These are phyloP conservation scores for Neopestalotiopsis sp. DNA, from an alignment of 2,329 filamentous ascomycete genomes.

Conservation along the genomic window DNA sequence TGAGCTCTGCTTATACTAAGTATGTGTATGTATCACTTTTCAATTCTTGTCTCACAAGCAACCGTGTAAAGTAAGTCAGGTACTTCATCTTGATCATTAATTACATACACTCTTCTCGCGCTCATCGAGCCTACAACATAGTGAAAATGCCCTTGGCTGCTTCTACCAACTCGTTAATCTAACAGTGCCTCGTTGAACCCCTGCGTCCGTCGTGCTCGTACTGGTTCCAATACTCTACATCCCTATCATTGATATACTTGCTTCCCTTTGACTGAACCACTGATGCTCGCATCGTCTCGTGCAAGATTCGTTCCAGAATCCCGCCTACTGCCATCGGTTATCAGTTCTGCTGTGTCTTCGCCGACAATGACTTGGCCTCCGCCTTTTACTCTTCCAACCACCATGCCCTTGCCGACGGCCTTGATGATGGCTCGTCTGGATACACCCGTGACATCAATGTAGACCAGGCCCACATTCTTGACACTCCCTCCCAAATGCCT, in stretches of 20 bases:
- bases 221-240: background rate
- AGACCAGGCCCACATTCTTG: slow-evolving; percentile 96
- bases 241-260: slow-evolving; percentile 23
- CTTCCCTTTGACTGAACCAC: slow-evolving; percentile 25
- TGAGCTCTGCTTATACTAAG: too few relatives aligned
- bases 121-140: too few relatives aligned
- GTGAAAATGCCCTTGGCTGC: too few relatives aligned
- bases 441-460: slow-evolving; percentile 95
- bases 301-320: slow-evolving; percentile 23
- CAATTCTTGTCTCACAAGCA: too few relatives aligned
- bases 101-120: too few relatives aligned
- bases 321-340: background rate
- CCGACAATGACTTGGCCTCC: slow-evolving; percentile 77
- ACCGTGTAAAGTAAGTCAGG: too few relatives aligned
- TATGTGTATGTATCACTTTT: too few relatives aligned
- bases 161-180: too few relatives aligned
- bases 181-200: background rate
- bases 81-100: too few relatives aligned
- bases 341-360: slow-evolving; percentile 37
- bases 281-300: slow-evolving; percentile 28
- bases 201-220: background rate
- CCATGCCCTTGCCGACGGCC: slow-evolving; percentile 96
- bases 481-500: slow-evolving; percentile 80
- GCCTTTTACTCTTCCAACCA: slow-evolving; percentile 80
- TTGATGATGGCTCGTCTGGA: slow-evolving; percentile 89